Evolutionary conservation across 495 filamentous ascomycete species (phyloP), one percentile per base, ranked within the genome.

Genomic region (Pseudoneurospora amorphoporcata): DNA sequence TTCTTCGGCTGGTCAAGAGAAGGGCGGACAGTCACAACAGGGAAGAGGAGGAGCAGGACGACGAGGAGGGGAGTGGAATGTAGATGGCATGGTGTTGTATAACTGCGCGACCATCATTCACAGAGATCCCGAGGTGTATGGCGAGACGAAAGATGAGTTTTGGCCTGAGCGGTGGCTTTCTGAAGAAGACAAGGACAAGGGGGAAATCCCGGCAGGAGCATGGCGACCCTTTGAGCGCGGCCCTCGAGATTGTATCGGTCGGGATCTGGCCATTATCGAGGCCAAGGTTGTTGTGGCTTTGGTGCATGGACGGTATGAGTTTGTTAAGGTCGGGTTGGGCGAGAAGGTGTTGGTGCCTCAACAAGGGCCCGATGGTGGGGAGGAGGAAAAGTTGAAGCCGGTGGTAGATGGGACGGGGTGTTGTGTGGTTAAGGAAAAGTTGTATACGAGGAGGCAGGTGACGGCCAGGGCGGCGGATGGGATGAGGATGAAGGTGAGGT

Each of bases 151-250:
- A 0, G 80, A 88, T 4, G 84, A 87, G 39, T 92, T 89, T 76
- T 80, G 84, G 9, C 89, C 89, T 1, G 89, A 90, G 77, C 81
- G 89, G 5, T 90, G 90, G 88, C 78, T 90, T 0, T 86, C 87
- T 68, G 86, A 86, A 68, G 1, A 23, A 23, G 23, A 23, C 23
- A 23, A 23, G 23, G 23, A 23, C 23, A 23, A 69, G 19, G 39
- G n/a, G 0, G 75, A 73, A 69, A 78, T 81, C 14, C 82, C 82
- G 7, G 40, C 79, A 0, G 73, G 75, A 10, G 84, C 87, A 2
- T 90, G 83, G 83, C 75, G 88, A 39, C 83, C 86, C 7, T 90
- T 89, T 71, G 86, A 88, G 75, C 79, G 82, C 2, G 88, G 88
- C 0, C 86, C 88, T 4, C 73, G 88, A 2, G 84, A 81, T 69